Evolutionary conservation across 1,139 yeast genomes (phyloP).

Genomic region (Saccharomycopsis hybrid): DNA sequence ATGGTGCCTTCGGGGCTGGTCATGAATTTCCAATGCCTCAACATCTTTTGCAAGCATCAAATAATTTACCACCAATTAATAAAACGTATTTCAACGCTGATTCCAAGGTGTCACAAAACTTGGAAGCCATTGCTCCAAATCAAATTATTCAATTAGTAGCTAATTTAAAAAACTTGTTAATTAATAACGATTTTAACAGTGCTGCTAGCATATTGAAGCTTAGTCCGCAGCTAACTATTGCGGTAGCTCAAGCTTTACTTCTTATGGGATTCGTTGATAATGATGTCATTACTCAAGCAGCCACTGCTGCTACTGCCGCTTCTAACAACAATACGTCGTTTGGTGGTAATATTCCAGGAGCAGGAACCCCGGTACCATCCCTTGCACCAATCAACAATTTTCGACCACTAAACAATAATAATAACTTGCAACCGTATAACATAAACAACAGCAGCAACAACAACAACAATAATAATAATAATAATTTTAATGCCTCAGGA

Average conservation of each 20-base stretch:
- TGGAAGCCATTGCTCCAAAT: constrained; percentile 61
- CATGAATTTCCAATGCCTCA: constrained; percentile 15
- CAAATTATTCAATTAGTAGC: constrained; percentile 62
- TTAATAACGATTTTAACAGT: constrained; percentile 45
- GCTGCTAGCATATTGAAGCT: constrained; percentile 47
- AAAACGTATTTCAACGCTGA: constrained; percentile 7
- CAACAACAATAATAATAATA: neutral
- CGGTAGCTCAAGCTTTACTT: constrained; percentile 68
- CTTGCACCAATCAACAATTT: too few species aligned
- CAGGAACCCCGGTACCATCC: too few species aligned
- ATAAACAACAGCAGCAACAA: neutral
- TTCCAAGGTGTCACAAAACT: constrained; percentile 41
- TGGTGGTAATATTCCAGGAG: constrained; percentile 20
- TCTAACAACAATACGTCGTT: constrained; percentile 16
- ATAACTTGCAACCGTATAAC: constrained; percentile 15
- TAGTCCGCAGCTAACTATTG: constrained; percentile 53
- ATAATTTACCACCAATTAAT: constrained; percentile 10
- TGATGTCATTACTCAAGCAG: constrained; percentile 48
- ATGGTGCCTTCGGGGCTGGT: constrained; percentile 6
- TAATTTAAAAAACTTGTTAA: constrained; percentile 46
- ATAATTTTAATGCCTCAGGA: too few species aligned
- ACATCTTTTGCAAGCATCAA: constrained; percentile 13
- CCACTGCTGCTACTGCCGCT: constrained; percentile 19
- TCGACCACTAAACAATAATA: constrained; percentile 7
- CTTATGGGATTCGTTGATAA: constrained; percentile 70